These are phyloP conservation scores for Detonula confervacea DNA, from an alignment of 352 stramenopile genomes.

Conservation along the genomic window DNA sequence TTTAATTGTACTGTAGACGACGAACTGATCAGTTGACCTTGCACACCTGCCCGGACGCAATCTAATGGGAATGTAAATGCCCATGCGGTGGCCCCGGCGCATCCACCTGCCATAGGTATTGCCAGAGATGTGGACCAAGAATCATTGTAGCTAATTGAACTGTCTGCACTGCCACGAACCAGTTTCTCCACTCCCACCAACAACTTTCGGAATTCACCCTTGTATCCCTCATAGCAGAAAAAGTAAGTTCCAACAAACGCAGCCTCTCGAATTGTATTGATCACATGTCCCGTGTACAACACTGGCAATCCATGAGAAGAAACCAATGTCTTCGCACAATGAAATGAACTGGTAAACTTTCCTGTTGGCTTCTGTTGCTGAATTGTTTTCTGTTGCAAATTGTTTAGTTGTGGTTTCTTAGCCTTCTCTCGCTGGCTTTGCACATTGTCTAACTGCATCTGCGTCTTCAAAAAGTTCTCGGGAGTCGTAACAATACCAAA, in stretches of 20 bases:
- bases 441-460: constrained; percentile 66
- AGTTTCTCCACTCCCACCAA: constrained; percentile 35
- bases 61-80: constrained; percentile 81
- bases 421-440: constrained; percentile 36
- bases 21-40: constrained; percentile 58
- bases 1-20: constrained; percentile 19
- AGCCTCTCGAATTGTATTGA: constrained; percentile 80
- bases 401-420: constrained; percentile 19
- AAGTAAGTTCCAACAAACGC: constrained; percentile 82
- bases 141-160: constrained; percentile 3
- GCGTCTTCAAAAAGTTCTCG: constrained; percentile 83
- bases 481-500: constrained; percentile 74
- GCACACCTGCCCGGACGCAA: constrained; percentile 78
- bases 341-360: constrained; percentile 69
- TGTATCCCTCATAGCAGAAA: constrained; percentile 81
- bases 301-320: constrained; percentile 59
- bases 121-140: constrained; percentile 50
- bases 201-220: constrained; percentile 53
- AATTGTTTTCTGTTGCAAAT: constrained; percentile 60
- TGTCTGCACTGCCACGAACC: not conserved
- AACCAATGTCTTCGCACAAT: constrained; percentile 69
- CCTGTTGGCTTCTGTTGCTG: constrained; percentile 62
- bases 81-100: constrained; percentile 74
- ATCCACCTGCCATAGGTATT: constrained; percentile 73
- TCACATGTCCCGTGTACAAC: constrained; percentile 76